A percentile compares a stretch with the other conserved stretches of the same genome.
These are phyloP conservation scores for Eremothecium gossypii DNA, from an alignment of 1,139 yeast species.

Conservation along the genomic window DNA sequence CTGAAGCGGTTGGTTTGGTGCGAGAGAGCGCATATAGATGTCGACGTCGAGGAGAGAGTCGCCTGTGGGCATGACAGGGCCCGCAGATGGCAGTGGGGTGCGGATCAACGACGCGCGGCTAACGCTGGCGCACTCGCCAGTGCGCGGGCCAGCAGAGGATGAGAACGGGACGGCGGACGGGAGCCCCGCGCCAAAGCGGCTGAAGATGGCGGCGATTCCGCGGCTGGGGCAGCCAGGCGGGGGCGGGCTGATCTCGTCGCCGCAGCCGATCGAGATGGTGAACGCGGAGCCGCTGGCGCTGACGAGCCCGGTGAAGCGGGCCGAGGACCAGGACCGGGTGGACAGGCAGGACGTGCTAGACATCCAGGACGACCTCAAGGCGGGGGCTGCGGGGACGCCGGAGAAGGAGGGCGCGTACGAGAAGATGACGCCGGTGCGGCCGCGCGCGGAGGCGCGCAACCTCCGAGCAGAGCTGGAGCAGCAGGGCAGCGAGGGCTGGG, in stretches of 20 bases:
- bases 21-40: not conserved
- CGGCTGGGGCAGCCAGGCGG: conserved; percentile 1
- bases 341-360: conserved; percentile 36
- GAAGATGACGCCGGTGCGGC: conserved; percentile 2
- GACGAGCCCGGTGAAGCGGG: conserved; percentile 14
- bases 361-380: conserved; percentile 47
- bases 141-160: not conserved
- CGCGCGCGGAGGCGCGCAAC: not conserved
- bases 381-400: conserved; percentile 30
- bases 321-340: conserved; percentile 1
- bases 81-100: not conserved
- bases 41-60: conserved; percentile 1
- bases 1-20: too few relatives aligned
- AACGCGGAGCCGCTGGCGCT: conserved; percentile 3
- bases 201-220: conserved; percentile 4
- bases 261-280: conserved; percentile 8
- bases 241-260: conserved; percentile 4
- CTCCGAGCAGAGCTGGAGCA: not conserved
- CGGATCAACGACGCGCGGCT: conserved; percentile 14
- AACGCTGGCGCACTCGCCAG: conserved; percentile 1
- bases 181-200: not conserved
- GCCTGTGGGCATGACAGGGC: not conserved
- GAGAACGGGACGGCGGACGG: not conserved
- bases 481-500: conserved; percentile 1
- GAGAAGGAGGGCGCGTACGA: not conserved